Evolutionary conservation across 805 yeast genomes (phyloP), one percentile per base, ranked within the genome.

Genomic region (Spencermartinsiella europaea): DNA sequence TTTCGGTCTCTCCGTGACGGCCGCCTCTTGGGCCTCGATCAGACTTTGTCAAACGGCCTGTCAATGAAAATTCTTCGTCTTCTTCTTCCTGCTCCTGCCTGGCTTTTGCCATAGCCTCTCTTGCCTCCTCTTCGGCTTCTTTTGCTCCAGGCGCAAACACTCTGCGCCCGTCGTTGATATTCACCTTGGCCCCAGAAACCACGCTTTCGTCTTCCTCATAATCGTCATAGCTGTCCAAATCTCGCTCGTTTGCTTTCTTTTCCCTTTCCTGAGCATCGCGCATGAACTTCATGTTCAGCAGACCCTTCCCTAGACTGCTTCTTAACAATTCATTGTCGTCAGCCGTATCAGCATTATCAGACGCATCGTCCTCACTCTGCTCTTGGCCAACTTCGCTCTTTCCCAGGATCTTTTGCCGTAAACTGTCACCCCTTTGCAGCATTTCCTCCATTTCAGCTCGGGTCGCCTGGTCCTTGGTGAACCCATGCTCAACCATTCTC

Each of bases 271-370:
- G 95, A 1, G 98, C 98, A 50, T 83, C 84, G 54, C 75, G 82
- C 98, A 91, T 91, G 65, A 91, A 91, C 55, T 90, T 95, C 98
- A 93, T 93, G 41, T 81, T 83, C 75, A 91, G 68, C 17, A 91
- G 82, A 46, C 98, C 97, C 64, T 90, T 91, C 17, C 93, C 90
- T n/a, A 81, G 64, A 38, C 71, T 74, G 27, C 69, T 65, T 28
- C 64, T 63, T 2, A 56, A 44, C n/a, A n/a, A n/a, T n/a, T n/a
- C n/a, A n/a, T 15, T 57, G 10, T 68, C 38, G 25, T 55, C 47
- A 2, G 39, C 44, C 1, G 54, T 49, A 21, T 38, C 44, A 8
- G 41, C 53, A n/a, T 42, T 54, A 4, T 40, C 50, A 14, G 43
- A 41, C 4, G 38, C 71, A 8, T 65, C 73, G 7, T 54, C 69